Conservation (phyloP, 1,284 basidiomycete species). For the Sanghuangporus baumii region DNA sequence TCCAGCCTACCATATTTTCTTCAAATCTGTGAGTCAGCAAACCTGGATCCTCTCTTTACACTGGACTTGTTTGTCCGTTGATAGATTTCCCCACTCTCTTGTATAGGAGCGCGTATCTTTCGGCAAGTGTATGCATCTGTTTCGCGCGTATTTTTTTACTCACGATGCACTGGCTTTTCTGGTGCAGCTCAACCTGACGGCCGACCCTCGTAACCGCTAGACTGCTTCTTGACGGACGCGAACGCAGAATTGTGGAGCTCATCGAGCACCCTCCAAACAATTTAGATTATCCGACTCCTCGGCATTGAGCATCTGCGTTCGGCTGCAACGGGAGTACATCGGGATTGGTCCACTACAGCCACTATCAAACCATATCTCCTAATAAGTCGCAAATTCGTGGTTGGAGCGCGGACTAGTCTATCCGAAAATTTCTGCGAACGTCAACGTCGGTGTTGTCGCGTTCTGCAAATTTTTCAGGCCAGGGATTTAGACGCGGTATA, state of each 20-base stretch:
- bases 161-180: background rate
- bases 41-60: background rate
- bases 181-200: background rate
- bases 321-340: background rate
- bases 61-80: background rate
- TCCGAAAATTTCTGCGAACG: too few species aligned
- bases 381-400: too few species aligned
- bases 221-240: background rate
- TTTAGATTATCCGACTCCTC: background rate
- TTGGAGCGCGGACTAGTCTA: too few species aligned
- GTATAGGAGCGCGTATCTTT: background rate
- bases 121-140: background rate
- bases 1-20: background rate
- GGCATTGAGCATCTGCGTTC: background rate
- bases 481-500: background rate
- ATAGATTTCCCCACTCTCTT: background rate
- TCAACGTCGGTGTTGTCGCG: too few species aligned
- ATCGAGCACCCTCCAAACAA: background rate
- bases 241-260: slow-evolving; percentile 1
- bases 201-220: background rate
- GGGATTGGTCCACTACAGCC: background rate
- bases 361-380: background rate
- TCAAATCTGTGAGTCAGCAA: background rate
- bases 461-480: background rate
- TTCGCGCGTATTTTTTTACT: background rate